A percentile compares a stretch with the other conserved stretches of the same genome.
These are phyloP conservation scores for Aspergillus leporis DNA, from an alignment of 495 filamentous ascomycete species.

Conservation along the genomic window DNA sequence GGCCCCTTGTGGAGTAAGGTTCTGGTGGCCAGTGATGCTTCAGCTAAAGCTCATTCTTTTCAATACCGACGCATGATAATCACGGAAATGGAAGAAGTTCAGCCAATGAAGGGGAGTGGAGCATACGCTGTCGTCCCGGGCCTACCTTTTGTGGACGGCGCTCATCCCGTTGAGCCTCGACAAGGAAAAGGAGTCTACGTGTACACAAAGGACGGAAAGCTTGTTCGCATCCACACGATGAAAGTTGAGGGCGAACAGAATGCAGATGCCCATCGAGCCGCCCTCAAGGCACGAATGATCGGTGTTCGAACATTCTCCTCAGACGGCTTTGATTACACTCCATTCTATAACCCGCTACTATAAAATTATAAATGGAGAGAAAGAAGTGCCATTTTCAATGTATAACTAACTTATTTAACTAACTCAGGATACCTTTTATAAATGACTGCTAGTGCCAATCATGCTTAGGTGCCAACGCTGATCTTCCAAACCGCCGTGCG, in stretches of 20 bases:
- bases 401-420: conserved; percentile 16
- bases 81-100: conserved; percentile 39
- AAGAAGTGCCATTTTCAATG: conserved; percentile 9
- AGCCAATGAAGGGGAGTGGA: conserved; percentile 29
- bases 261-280: conserved; percentile 40
- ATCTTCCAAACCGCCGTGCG: no score
- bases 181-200: conserved; percentile 39
- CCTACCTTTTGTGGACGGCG: conserved; percentile 38
- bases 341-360: conserved; percentile 41
- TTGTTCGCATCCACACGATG: conserved; percentile 40
- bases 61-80: conserved; percentile 42
- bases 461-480: background rate
- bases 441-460: conserved; percentile 4
- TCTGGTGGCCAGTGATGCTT: conserved; percentile 24
- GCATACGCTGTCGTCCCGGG: conserved; percentile 35
- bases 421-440: conserved; percentile 22
- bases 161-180: conserved; percentile 27
- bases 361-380: conserved; percentile 19
- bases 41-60: conserved; percentile 23
- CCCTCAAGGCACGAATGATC: conserved; percentile 46
- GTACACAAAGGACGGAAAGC: conserved; percentile 38
- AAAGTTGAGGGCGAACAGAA: conserved; percentile 46
- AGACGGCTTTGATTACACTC: conserved; percentile 30
- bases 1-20: conserved; percentile 56
- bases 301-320: conserved; percentile 31